phyloP scores from a whole-genome alignment of 108 stramenopile genomes.

The Nitzschia putrida region DNA sequence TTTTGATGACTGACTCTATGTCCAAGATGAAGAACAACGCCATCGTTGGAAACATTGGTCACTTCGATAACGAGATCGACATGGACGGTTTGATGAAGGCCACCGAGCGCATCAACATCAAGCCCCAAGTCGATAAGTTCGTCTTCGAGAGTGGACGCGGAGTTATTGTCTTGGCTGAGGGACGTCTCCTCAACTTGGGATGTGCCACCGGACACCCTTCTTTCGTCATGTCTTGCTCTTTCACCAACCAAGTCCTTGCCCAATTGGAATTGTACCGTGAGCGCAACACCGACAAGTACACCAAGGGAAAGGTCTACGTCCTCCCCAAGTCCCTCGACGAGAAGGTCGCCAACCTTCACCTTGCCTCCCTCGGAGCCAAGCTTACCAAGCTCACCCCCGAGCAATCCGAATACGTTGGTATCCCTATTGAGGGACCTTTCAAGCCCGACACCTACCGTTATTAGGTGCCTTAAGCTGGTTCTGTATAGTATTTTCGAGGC shows the following conservation, averaged over 20 bases:
- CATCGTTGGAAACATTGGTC: constrained; percentile 99
- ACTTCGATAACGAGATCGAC: constrained; percentile 99
- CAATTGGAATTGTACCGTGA: constrained; percentile 99
- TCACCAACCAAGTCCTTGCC: constrained; percentile 99
- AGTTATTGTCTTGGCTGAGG: constrained; percentile 97
- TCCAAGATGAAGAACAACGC: constrained; percentile 99
- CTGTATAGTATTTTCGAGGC: neutral
- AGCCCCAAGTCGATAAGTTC: constrained; percentile 99
- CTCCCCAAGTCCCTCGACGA: constrained; percentile 98
- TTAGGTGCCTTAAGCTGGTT: constrained; percentile 43
- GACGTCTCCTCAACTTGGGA: constrained; percentile 99
- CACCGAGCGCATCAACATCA: constrained; percentile 97
- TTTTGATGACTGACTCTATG: constrained; percentile 95
- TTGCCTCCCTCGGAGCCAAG: constrained; percentile 93
- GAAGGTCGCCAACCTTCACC: constrained; percentile 98
- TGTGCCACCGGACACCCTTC: constrained; percentile 99
- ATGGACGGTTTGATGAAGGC: constrained; percentile 92
- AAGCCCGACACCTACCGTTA: constrained; percentile 99
- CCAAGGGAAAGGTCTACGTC: constrained; percentile 94
- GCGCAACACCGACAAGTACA: constrained; percentile 92
- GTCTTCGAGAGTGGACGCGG: constrained; percentile 91
- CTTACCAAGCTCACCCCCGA: constrained; percentile 91
- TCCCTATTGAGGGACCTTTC: constrained; percentile 93
- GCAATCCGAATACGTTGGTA: constrained; percentile 97
- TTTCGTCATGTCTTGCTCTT: constrained; percentile 99